Base-by-base conservation (phyloP, 345 rosid genomes). In the Fremontodendron californicum region DNA sequence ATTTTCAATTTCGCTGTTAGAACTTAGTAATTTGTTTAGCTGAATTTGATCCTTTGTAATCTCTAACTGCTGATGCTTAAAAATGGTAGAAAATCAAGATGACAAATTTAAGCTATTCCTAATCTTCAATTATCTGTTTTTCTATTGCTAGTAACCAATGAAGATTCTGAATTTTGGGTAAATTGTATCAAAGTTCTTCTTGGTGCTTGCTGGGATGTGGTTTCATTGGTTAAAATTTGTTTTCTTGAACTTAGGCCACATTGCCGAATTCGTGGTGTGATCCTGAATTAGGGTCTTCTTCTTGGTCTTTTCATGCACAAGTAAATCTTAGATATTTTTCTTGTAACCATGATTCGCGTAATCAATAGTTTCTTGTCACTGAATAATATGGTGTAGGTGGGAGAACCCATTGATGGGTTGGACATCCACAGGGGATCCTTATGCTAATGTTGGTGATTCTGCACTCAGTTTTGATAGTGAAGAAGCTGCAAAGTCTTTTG, bases 371-470 rank as follows among this genome's bases (percentile, higher is more conserved):
- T 72, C 40, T 52, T 66, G 43, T 68, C 39, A n/a, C 23, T 35
- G 25, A 58, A 25, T 40, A 4, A 25, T 39, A 29, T 51, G 40
- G 78, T 81, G 64, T 77, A 95, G 98, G 90, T 95, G 99, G n/a
- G n/a, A n/a, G n/a, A n/a, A n/a, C n/a, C n/a, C n/a, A n/a, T n/a
- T n/a, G n/a, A n/a, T n/a, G n/a, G n/a, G n/a, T n/a, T n/a, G n/a
- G n/a, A n/a, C n/a, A n/a, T n/a, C n/a, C n/a, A n/a, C n/a, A n/a
- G n/a, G n/a, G n/a, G n/a, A n/a, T n/a, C n/a, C n/a, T n/a, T n/a
- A n/a, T n/a, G n/a, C n/a, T n/a, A n/a, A n/a, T n/a, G n/a, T n/a
- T n/a, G n/a, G n/a, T n/a, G n/a, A n/a, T n/a, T n/a, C n/a, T n/a
- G n/a, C n/a, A n/a, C n/a, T n/a, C n/a, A n/a, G n/a, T n/a, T n/a